These are phyloP conservation scores for Chytriomyces sp. DNA, from an alignment of 192 early-diverging fungal species.

Conservation along the genomic window DNA sequence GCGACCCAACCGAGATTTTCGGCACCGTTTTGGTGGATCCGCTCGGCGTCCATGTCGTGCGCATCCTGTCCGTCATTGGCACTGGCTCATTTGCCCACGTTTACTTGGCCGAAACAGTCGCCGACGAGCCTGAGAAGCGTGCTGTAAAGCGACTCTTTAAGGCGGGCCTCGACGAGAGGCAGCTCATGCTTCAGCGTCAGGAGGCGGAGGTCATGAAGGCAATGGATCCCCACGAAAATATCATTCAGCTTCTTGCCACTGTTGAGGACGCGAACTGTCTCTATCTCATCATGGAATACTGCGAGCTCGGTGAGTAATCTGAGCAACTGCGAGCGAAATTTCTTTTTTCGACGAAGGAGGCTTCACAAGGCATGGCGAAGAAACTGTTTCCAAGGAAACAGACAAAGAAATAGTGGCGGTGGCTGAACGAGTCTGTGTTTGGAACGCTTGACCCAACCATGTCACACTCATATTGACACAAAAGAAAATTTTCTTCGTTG, in stretches of 20 bases:
- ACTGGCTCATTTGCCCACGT: conserved; percentile 53
- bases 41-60: conserved; percentile 21
- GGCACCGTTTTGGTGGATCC: conserved; percentile 29
- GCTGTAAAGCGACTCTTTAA: conserved; percentile 45
- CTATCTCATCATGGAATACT: conserved; percentile 42
- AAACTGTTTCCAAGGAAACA: no score
- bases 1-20: conserved; percentile 28
- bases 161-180: conserved; percentile 32
- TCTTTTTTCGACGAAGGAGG: no score
- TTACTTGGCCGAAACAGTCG: conserved; percentile 38
- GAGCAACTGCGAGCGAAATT: conserved; percentile 4
- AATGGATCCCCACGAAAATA: conserved; percentile 30
- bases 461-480: no score
- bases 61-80: conserved; percentile 41
- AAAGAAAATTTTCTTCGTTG: no score
- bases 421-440: no score
- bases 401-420: no score
- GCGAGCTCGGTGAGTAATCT: conserved; percentile 34
- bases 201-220: conserved; percentile 35
- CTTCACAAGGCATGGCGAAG: no score
- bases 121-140: conserved; percentile 14
- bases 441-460: no score
- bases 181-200: conserved; percentile 36
- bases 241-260: conserved; percentile 32
- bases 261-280: conserved; percentile 38